Conservation (phyloP, 352 stramenopile genomes). For the Aphanomyces invadans region DNA sequence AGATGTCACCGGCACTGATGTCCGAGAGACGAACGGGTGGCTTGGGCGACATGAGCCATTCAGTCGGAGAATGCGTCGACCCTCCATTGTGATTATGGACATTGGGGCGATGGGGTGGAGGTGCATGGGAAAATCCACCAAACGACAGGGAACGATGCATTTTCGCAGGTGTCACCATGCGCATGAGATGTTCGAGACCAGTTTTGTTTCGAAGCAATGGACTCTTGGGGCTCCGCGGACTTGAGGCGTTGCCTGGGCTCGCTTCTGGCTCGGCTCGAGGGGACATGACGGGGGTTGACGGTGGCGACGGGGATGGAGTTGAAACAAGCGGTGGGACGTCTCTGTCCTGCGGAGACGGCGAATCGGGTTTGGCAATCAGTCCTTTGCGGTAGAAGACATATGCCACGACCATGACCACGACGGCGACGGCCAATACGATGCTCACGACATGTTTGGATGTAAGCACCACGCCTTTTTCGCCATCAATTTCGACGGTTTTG, state of each 20-base stretch:
- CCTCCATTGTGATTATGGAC: neutral
- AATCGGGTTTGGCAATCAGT: neutral
- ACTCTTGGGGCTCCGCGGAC: neutral
- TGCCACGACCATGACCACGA: constrained; percentile 15
- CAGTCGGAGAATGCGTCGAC: neutral
- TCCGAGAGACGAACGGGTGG: neutral
- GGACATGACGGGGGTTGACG: neutral
- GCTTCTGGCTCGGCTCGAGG: neutral
- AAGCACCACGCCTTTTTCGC: constrained; percentile 72
- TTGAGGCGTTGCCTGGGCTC: neutral
- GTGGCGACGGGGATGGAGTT: neutral
- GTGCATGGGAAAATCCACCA: constrained; percentile 16
- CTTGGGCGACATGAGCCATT: neutral
- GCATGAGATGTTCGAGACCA: neutral
- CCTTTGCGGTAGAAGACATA: constrained; percentile 30
- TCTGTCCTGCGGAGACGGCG: constrained; percentile 28
- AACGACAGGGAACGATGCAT: constrained; percentile 22
- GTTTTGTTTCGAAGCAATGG: constrained; percentile 2
- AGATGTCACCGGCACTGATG: neutral
- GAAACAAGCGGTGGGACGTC: neutral
- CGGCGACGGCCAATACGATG: constrained; percentile 17
- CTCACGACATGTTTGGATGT: constrained; percentile 32
- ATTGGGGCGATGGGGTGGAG: neutral
- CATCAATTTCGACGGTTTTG: constrained; percentile 52
- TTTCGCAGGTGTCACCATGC: constrained; percentile 1